A percentile compares a stretch with the other conserved stretches of the same genome.
Evolutionary conservation across 2,329 filamentous ascomycete genomes (phyloP).

Genomic region (Dothistroma pini): DNA sequence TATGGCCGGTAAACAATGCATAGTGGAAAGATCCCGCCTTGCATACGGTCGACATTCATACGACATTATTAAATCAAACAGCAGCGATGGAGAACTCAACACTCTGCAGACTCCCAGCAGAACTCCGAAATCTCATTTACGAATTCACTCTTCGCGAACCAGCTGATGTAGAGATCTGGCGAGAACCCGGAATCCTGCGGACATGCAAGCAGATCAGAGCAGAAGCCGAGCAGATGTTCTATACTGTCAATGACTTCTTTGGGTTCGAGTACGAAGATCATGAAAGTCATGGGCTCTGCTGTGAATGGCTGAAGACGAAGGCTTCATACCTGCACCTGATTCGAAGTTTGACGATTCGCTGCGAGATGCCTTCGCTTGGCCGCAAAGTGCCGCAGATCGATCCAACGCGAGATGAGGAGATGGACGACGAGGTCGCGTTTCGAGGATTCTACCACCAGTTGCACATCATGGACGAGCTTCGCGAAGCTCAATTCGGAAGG

Average conservation of each 20-base stretch:
- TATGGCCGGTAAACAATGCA: background rate
- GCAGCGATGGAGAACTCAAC: slow-evolving; percentile 9
- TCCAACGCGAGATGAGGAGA: background rate
- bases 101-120: slow-evolving; percentile 13
- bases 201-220: slow-evolving; percentile 21
- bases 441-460: background rate
- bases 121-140: slow-evolving; percentile 18
- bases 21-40: background rate
- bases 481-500: slow-evolving; percentile 1
- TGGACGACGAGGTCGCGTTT: background rate
- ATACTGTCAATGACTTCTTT: slow-evolving; percentile 21
- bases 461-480: slow-evolving; percentile 3
- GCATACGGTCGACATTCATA: background rate
- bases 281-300: slow-evolving; percentile 9
- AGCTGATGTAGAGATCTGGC: slow-evolving; percentile 10
- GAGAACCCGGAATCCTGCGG: slow-evolving; percentile 15
- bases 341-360: slow-evolving; percentile 13
- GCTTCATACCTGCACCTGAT: slow-evolving; percentile 10
- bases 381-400: background rate
- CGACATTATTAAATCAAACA: background rate
- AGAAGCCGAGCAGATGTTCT: slow-evolving; percentile 27
- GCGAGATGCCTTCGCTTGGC: slow-evolving; percentile 17
- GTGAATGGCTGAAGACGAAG: slow-evolving; percentile 15
- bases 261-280: slow-evolving; percentile 13
- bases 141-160: slow-evolving; percentile 14